Base-by-base conservation (phyloP, 2,329 filamentous ascomycete genomes). In the Alternaria consortialis region DNA sequence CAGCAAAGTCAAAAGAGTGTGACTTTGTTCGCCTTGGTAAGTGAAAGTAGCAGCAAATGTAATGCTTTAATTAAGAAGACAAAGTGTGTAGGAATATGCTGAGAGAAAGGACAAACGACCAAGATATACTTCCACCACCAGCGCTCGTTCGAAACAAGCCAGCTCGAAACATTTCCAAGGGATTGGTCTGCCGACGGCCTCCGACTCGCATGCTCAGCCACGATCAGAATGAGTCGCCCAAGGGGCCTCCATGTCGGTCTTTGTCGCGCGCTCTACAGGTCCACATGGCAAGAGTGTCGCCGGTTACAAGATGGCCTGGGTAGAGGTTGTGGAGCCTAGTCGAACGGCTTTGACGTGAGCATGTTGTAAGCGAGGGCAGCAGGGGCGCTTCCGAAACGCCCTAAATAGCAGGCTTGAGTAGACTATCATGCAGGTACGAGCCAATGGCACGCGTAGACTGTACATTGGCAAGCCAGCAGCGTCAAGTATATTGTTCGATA, bases 261-360 rank as follows among this genome's bases (percentile, higher is more conserved):
- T 73, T 77, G 73, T 77, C 74, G 73, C 72, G 74, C 72, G 73
- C 69, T 67, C 63, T 63, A 40, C 60, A 66, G 63, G 59, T 60
- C 63, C 65, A 65, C 61, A 68, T 66, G 56, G 52, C 53, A 58
- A 56, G 58, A 58, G 55, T 60, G 56, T 60, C 58, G 51, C 64
- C 60, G 62, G 66, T 59, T 56, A 62, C 62, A 48, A 56, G 54
- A 56, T 57, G 58, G 37, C 62, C 58, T 62, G 51, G 54, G 54
- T 17, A 53, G 55, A 56, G 53, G 55, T 63, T 48, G 64, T 65
- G 63, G 60, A 62, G 56, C 65, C 65, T 65, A 55, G 66, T 70
- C 47, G 61, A 58, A 62, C 53, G 52, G 62, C 53, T 59, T 56
- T 62, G 58, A 48, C 37, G 55, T 52, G 53, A 62, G 58, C 40